phyloP scores from a whole-genome alignment of 352 stramenopile species.

The Phytophthora pisi region DNA sequence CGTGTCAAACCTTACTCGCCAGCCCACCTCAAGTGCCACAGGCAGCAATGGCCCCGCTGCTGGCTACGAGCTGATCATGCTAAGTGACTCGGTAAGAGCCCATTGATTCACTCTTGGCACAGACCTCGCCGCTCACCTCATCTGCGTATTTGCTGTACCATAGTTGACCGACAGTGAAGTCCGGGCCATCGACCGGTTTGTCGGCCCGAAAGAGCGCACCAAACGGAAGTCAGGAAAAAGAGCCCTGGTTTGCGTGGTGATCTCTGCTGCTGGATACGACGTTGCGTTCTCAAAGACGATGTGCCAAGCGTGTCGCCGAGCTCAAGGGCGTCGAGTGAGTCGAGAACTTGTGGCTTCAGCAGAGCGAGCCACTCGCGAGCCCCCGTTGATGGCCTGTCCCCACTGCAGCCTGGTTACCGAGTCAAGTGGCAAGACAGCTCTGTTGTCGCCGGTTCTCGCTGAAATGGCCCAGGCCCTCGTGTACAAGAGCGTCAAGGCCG shows the following conservation, averaged over 20 bases:
- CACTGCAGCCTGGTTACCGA: slow-evolving; percentile 50
- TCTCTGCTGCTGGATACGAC: slow-evolving; percentile 41
- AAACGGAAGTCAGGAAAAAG: slow-evolving; percentile 17
- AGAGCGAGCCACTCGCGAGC: slow-evolving; percentile 11
- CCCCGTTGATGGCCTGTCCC: slow-evolving; percentile 49
- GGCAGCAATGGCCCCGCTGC: slow-evolving; percentile 4
- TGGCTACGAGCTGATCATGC: slow-evolving; percentile 59
- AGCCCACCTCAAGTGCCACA: slow-evolving; percentile 18
- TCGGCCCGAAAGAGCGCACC: slow-evolving; percentile 46
- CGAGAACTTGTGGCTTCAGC: slow-evolving; percentile 24
- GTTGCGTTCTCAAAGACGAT: slow-evolving; percentile 56
- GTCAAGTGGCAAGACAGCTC: slow-evolving; percentile 13
- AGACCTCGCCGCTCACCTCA: slow-evolving; percentile 3
- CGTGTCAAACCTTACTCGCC: slow-evolving; percentile 49
- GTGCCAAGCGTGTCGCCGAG: slow-evolving; percentile 51
- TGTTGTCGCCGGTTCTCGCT: slow-evolving; percentile 40
- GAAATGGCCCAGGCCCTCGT: slow-evolving; percentile 47
- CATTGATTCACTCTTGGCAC: not conserved
- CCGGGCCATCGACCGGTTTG: slow-evolving; percentile 53
- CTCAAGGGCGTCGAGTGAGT: slow-evolving; percentile 60
- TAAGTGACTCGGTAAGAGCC: slow-evolving; percentile 55
- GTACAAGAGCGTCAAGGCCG: slow-evolving; percentile 56
- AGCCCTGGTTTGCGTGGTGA: slow-evolving; percentile 56
- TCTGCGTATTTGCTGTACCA: not conserved
- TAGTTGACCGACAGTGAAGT: slow-evolving; percentile 61